Percentiles rank a stretch among this genome's conserved stretches.
Conservation (phyloP, 2,329 filamentous ascomycete species). For the Cercospora sojina region DNA sequence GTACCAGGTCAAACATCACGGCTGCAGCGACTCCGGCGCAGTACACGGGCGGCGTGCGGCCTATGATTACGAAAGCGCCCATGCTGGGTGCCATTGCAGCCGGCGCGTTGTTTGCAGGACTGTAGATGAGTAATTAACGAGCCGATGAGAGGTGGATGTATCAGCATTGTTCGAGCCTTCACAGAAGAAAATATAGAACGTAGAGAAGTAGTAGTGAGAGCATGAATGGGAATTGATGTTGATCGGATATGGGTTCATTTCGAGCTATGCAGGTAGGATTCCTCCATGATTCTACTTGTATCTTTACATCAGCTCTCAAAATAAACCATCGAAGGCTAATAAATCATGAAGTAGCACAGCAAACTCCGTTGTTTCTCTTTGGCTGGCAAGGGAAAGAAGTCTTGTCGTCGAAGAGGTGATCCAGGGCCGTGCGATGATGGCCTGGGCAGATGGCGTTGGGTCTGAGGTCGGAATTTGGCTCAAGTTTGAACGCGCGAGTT, state of each 20-base stretch:
- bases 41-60: neutral
- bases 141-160: too few species aligned
- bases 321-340: neutral
- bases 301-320: neutral
- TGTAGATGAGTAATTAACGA: neutral
- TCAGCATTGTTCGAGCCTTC: neutral
- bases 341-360: neutral
- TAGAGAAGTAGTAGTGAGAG: neutral
- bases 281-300: neutral
- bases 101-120: neutral
- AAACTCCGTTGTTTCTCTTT: slow-evolving; percentile 1
- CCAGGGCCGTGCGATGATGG: neutral
- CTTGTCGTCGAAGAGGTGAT: slow-evolving; percentile 12
- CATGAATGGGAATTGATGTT: neutral
- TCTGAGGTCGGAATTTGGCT: slow-evolving; percentile 11
- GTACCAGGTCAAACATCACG: neutral
- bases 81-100: neutral
- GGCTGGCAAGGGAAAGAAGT: neutral
- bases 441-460: slow-evolving; percentile 10
- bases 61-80: neutral
- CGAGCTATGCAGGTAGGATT: neutral
- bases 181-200: neutral
- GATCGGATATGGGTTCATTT: neutral
- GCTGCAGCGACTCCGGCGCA: neutral
- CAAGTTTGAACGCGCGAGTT: neutral